phyloP scores from a whole-genome alignment of 2,329 filamentous ascomycete species.

The Cladosporium phlei region DNA sequence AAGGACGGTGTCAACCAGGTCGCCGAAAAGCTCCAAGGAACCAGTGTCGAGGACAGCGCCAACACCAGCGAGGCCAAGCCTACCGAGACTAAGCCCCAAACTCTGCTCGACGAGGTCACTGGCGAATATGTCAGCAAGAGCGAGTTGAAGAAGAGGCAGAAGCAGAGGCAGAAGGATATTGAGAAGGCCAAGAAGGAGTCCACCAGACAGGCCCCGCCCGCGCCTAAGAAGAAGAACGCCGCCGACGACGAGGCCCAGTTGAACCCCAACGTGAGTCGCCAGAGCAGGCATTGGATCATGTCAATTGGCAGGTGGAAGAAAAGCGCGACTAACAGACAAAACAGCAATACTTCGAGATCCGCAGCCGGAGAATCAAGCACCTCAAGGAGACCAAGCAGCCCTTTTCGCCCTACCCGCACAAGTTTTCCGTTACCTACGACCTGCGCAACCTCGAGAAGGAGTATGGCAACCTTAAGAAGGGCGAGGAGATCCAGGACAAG shows the following conservation, averaged over 20 bases:
- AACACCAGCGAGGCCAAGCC: constrained; percentile 6
- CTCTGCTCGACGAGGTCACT: constrained; percentile 84
- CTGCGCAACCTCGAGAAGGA: constrained; percentile 73
- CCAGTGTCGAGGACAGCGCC: constrained; percentile 31
- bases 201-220: constrained; percentile 50
- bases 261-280: constrained; percentile 62
- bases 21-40: constrained; percentile 30
- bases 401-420: constrained; percentile 88
- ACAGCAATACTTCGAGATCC: constrained; percentile 93
- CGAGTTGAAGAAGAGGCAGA: constrained; percentile 85
- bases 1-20: constrained; percentile 34
- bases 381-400: constrained; percentile 63
- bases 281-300: not conserved
- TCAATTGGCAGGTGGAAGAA: not conserved
- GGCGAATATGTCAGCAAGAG: constrained; percentile 67
- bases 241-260: constrained; percentile 67
- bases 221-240: constrained; percentile 57
- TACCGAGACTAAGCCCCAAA: constrained; percentile 43
- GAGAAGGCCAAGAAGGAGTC: constrained; percentile 86
- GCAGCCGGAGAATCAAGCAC: constrained; percentile 74
- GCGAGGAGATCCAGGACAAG: constrained; percentile 72
- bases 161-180: constrained; percentile 79
- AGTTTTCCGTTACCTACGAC: constrained; percentile 82
- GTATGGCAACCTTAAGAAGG: constrained; percentile 78
- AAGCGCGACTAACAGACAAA: not conserved